phyloP scores from a whole-genome alignment of 2,329 filamentous ascomycete genomes.

The Pseudogymnoascus sp. region DNA sequence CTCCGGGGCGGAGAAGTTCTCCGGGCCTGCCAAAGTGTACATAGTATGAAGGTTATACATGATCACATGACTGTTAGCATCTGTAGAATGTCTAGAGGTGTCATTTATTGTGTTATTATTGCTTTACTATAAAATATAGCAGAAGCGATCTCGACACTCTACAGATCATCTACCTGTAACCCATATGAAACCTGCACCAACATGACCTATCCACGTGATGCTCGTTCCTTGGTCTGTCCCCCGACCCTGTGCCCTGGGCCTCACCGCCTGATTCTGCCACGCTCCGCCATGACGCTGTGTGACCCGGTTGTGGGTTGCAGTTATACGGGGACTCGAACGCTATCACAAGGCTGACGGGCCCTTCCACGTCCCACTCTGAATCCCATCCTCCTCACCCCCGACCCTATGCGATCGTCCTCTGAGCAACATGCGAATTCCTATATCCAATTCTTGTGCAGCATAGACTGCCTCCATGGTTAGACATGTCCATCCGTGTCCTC shows the following conservation, averaged over 20 bases:
- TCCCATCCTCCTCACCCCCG: background rate
- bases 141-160: too few species aligned
- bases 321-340: background rate
- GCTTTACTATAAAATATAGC: too few species aligned
- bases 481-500: conserved; percentile 30
- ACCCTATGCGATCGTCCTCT: background rate
- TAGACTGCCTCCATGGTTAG: background rate
- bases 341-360: background rate
- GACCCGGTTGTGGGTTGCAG: background rate
- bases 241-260: background rate
- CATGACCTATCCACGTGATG: background rate
- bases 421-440: background rate
- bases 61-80: background rate
- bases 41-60: background rate
- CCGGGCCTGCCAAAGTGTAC: background rate
- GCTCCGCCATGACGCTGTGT: background rate
- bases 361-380: background rate
- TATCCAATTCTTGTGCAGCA: background rate
- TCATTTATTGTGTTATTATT: too few species aligned
- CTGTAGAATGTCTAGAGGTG: background rate
- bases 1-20: background rate
- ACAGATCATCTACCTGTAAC: background rate
- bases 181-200: background rate
- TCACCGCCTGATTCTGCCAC: background rate
- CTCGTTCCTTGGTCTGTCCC: background rate